Evolutionary conservation across 164 flowering plant genomes (phyloP), one percentile per base, ranked within the genome.

Genomic region (Hamamelis virginiana): DNA sequence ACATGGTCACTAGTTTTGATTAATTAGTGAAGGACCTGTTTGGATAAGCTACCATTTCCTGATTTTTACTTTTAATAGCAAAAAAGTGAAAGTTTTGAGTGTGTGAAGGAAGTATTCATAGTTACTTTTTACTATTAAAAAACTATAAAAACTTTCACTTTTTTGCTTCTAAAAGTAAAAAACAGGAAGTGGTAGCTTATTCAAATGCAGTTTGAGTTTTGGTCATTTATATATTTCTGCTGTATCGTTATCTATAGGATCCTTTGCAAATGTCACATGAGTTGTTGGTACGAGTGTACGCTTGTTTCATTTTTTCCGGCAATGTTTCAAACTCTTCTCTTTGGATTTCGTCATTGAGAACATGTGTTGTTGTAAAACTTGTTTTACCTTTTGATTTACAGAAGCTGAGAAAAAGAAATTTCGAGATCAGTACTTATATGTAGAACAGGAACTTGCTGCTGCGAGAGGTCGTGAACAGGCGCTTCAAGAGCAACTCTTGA

Each of bases 361-460:
- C 22, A 43, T 13, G 15, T 18, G 59, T 41, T 62, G 41, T 13
- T 13, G 22, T 19, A 13, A n/a, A 28, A 16, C 22, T 55, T 0
- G 1, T 13, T 8, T 61, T 23, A 19, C 26, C 19, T 64, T 61
- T 51, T 33, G 41, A 33, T 33, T 75, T 63, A 57, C 86, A 95
- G 99, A 95, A 60, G 74, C 86, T 22, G 98, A 92, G 81, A 84
- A 78, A 69, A 86, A 82, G 69, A 86, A 80, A 22, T 86, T 83
- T 55, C 82, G 77, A 68, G 93, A 91, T 68, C 81, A 80, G 28
- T 77, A 86, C 44, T 76, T 76, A 10, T 78, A 86, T 69, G 74
- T 81, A 9, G 96, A 92, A 62, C 98, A 95, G 77, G 98, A 95
- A 69, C 93, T 95, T 65, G 93, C 98, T 74, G 99, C 97, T 85